phyloP scores from a whole-genome alignment of 176 grass and related monocot genomes.

The Pharus latifolius region DNA sequence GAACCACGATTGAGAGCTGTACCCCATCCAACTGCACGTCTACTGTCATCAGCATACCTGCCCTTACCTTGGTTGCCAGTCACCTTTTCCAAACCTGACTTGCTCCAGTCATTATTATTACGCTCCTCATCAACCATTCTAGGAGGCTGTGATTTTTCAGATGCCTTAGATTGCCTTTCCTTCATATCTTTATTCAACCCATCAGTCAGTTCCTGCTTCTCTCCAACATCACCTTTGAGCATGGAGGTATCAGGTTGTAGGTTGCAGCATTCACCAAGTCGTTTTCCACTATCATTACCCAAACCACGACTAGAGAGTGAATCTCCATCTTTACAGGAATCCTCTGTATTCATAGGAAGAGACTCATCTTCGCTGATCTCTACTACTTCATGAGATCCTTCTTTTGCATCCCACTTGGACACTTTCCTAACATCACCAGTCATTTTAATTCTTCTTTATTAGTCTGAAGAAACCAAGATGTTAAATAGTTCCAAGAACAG shows the following conservation, averaged over 20 bases:
- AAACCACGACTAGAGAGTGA: neutral
- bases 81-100: constrained; percentile 20
- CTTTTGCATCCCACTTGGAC: constrained; percentile 56
- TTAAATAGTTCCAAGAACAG: neutral
- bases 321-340: constrained; percentile 5
- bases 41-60: constrained; percentile 44
- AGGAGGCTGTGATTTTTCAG: constrained; percentile 26
- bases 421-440: constrained; percentile 38
- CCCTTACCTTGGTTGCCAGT: constrained; percentile 28
- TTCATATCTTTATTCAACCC: constrained; percentile 29
- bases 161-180: constrained; percentile 27
- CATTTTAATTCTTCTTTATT: constrained; percentile 35
- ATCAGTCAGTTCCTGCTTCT: constrained; percentile 17
- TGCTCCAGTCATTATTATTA: constrained; percentile 36
- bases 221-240: constrained; percentile 9
- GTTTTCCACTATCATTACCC: constrained; percentile 1
- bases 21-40: constrained; percentile 36
- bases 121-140: constrained; percentile 25
- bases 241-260: constrained; percentile 25
- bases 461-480: neutral
- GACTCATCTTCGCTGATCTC: constrained; percentile 44
- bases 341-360: constrained; percentile 13
- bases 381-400: constrained; percentile 30
- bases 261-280: constrained; percentile 3
- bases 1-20: constrained; percentile 16